Base-by-base conservation (phyloP, 2,329 filamentous ascomycete genomes). In the Fusarium odoratissimum region DNA sequence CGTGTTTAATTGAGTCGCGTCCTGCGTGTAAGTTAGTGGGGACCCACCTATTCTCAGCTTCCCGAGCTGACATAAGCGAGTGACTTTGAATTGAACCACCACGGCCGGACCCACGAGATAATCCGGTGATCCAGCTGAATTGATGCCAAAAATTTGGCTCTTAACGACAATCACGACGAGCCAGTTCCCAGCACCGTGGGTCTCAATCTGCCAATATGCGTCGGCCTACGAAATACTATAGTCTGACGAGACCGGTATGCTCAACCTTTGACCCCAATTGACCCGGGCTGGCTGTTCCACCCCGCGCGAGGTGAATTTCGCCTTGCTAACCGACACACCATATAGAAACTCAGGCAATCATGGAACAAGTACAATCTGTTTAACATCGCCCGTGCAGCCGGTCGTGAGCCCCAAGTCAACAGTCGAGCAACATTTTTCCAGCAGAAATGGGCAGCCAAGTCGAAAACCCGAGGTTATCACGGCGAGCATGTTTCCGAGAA, bases 281-380 rank as follows among this genome's bases (percentile, higher is more conserved):
- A 49, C 64, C 45, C 54, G 35, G 46, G 55, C 31, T 17, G 51
- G 37, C 41, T 41, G 12, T 56, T 31, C 31, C 46, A 41, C 45
- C 59, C 63, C 58, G 46, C 52, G 11, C 57, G 38, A 45, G 55
- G 21, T 41, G 56, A 70, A 71, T 64, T 64, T 52, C 46, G 23
- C 51, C 68, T 41, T 58, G 58, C 75, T 76, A 69, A 77, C 64
- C 37, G 28, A 57, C 54, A 46, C 45, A 52, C 57, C 41, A 69
- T 51, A 60, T 80, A 98, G 95, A 97, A 94, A 93, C 82, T 97
- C 82, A 92, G 95, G 78, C 93, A 96, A 86, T 94, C 95, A 86
- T 98, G 95, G 96, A 97, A 94, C 87, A 97, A 97, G 86, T 95
- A 94, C 87, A 97, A 97, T 81, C 88, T 99, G 72, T 99, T 93